Percentiles rank a stretch among this genome's conserved stretches.
Conservation (phyloP, 1,284 basidiomycete genomes). For the Dichomitus squalens region DNA sequence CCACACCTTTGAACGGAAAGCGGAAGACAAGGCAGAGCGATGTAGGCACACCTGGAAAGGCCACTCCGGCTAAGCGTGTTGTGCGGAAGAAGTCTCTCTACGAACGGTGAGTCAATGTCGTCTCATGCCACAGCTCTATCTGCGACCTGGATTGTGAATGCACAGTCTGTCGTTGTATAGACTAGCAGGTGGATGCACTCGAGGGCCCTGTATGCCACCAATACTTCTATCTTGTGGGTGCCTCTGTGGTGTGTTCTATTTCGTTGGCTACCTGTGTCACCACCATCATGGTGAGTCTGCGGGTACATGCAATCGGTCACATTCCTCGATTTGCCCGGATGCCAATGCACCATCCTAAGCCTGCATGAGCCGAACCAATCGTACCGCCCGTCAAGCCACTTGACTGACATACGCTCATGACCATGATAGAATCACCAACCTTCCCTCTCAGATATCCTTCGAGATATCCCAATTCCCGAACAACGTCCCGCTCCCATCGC, state of each 20-base stretch:
- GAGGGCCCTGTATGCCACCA: too few relatives aligned
- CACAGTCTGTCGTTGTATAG: too few relatives aligned
- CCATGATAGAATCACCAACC: slow-evolving; percentile 50
- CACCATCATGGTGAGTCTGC: too few relatives aligned
- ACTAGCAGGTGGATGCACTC: too few relatives aligned
- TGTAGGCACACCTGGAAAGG: slow-evolving; percentile 38
- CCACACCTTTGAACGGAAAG: slow-evolving; percentile 53
- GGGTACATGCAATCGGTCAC: too few relatives aligned
- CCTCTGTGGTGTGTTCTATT: too few relatives aligned
- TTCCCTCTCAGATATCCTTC: slow-evolving; percentile 72
- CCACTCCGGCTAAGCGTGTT: slow-evolving; percentile 47
- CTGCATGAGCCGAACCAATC: too few relatives aligned
- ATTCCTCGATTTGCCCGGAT: background rate
- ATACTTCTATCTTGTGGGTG: too few relatives aligned
- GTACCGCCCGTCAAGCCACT: too few relatives aligned
- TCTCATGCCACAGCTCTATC: background rate
- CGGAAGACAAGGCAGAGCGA: slow-evolving; percentile 42
- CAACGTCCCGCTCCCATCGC: slow-evolving; percentile 70
- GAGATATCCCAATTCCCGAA: slow-evolving; percentile 74
- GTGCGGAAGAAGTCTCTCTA: slow-evolving; percentile 64
- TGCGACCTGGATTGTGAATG: background rate
- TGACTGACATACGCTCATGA: background rate
- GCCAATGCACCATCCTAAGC: background rate
- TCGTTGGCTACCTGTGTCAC: too few relatives aligned
- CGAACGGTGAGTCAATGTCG: slow-evolving; percentile 51